Conservation (phyloP, 768 basidiomycete genomes). For the Rhodotorula babjevae region DNA sequence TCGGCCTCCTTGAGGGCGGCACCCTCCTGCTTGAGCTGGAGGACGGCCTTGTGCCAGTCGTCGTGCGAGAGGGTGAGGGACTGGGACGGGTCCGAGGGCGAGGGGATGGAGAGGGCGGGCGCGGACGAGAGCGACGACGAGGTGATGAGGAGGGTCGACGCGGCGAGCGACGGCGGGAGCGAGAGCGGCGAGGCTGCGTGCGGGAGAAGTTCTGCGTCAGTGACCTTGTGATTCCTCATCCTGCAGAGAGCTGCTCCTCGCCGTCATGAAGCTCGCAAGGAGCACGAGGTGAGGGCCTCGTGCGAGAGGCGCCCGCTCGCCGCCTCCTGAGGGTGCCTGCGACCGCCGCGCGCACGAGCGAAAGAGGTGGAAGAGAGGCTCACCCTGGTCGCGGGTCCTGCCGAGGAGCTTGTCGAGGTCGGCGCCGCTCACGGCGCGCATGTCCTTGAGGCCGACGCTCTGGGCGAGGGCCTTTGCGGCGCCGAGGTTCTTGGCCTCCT, state of each 20-base stretch:
- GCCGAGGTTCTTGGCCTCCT: conserved; percentile 41
- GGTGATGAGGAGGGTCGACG: conserved; percentile 34
- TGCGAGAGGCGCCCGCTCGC: too few species aligned
- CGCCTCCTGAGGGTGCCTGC: too few species aligned
- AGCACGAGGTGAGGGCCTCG: too few species aligned
- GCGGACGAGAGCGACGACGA: conserved; percentile 43
- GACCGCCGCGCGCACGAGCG: too few species aligned
- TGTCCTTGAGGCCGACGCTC: conserved; percentile 42
- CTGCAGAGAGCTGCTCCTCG: too few species aligned
- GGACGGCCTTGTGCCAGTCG: conserved; percentile 65
- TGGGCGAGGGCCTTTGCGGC: conserved; percentile 39
- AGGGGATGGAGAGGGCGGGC: conserved; percentile 50
- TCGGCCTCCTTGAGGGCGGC: conserved; percentile 94
- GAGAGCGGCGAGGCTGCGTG: conserved; percentile 36
- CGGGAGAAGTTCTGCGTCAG: neutral
- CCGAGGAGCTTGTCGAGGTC: conserved; percentile 40
- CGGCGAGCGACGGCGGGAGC: conserved; percentile 42
- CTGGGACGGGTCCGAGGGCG: conserved; percentile 52
- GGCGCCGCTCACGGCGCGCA: conserved; percentile 37
- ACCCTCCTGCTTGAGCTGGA: conserved; percentile 84
- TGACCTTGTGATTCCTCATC: too few species aligned
- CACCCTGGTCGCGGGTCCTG: conserved; percentile 31
- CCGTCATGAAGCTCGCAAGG: too few species aligned
- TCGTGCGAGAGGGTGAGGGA: conserved; percentile 19
- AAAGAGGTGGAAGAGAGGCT: neutral